Percentiles rank a stretch among this genome's conserved stretches.
These are phyloP conservation scores for Nematodospora valgi DNA, from an alignment of 805 yeast genomes.

Conservation along the genomic window DNA sequence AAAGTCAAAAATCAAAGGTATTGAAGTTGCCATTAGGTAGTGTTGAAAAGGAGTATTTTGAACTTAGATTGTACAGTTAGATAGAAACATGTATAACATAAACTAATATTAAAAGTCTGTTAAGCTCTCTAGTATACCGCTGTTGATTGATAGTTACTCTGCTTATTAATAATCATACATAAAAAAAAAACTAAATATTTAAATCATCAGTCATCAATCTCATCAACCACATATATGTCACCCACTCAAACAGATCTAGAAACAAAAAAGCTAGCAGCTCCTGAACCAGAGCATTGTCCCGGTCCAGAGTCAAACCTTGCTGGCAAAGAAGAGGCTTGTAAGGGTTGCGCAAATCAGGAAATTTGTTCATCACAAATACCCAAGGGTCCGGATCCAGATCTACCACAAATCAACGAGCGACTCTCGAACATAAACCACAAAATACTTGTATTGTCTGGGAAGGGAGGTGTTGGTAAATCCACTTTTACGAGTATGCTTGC, in stretches of 20 bases:
- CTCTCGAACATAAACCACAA: conserved; percentile 71
- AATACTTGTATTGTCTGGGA: conserved; percentile 72
- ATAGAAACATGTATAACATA: too few species aligned
- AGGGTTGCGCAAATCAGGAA: conserved; percentile 89
- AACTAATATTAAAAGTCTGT: too few species aligned
- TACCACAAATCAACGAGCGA: conserved; percentile 69
- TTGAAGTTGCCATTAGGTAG: conserved; percentile 3
- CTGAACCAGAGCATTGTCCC: conserved; percentile 97
- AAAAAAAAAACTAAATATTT: background rate
- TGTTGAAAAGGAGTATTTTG: conserved; percentile 37
- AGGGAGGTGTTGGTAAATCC: conserved; percentile 97
- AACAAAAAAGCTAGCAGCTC: conserved; percentile 41
- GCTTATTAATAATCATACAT: background rate
- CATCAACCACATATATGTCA: conserved; percentile 21
- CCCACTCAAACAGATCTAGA: conserved; percentile 17
- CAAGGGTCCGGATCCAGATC: conserved; percentile 94
- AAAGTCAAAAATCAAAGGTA: conserved; percentile 1
- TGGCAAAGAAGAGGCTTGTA: conserved; percentile 91
- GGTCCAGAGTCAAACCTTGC: conserved; percentile 95
- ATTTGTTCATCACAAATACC: conserved; percentile 82
- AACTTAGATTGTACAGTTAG: conserved; percentile 10
- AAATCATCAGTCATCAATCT: background rate
- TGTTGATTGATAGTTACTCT: background rate
- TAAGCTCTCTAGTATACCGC: too few species aligned
- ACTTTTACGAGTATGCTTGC: conserved; percentile 95